These are phyloP conservation scores for Globisporangium spinosum DNA, from an alignment of 352 stramenopile species.

Conservation along the genomic window DNA sequence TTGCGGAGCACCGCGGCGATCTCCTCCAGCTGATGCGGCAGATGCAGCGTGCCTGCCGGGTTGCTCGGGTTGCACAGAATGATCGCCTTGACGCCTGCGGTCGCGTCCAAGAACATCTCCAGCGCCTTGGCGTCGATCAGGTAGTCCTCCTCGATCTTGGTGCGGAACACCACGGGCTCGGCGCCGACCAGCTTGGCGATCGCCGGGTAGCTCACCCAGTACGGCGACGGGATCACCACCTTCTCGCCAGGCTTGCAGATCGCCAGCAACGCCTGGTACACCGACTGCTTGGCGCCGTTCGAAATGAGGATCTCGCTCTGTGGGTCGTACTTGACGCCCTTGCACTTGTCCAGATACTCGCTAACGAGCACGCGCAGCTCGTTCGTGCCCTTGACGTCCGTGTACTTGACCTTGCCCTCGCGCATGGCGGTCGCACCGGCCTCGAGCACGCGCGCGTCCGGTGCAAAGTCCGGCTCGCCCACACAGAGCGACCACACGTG, in stretches of 20 bases:
- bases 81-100: constrained; percentile 80
- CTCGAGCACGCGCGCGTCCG: constrained; percentile 86
- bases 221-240: constrained; percentile 94
- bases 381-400: constrained; percentile 90
- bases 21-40: constrained; percentile 42
- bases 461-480: constrained; percentile 94
- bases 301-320: constrained; percentile 92
- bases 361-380: constrained; percentile 89
- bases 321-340: constrained; percentile 89
- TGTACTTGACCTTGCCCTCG: constrained; percentile 92
- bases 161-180: constrained; percentile 90
- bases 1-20: constrained; percentile 58
- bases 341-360: constrained; percentile 87
- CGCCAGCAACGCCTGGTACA: constrained; percentile 92
- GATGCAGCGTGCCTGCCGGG: constrained; percentile 87
- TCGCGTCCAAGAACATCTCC: constrained; percentile 58
- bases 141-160: constrained; percentile 88
- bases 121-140: constrained; percentile 86
- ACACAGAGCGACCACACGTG: constrained; percentile 92
- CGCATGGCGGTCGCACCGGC: constrained; percentile 74
- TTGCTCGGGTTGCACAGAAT: constrained; percentile 98
- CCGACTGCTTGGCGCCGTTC: constrained; percentile 95
- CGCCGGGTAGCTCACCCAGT: constrained; percentile 97
- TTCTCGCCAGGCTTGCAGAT: constrained; percentile 91
- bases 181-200: constrained; percentile 92